phyloP scores from a whole-genome alignment of 176 grass and related monocot species.

The Triticum aestivum region IWGSC_CS_RefSeq_v2.1 NC_057809.1:211746281-211746780 shows the following conservation, averaged over 20 bases:
- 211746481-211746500: conserved; percentile 83
- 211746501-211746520: conserved; percentile 65
- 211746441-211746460: conserved; percentile 58
- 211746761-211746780: conserved; percentile 66
- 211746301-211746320: conserved; percentile 78
- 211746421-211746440: conserved; percentile 66
- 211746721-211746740: conserved; percentile 70
- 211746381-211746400: conserved; percentile 76
- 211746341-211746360: conserved; percentile 86
- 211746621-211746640: conserved; percentile 61
- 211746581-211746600: conserved; percentile 68
- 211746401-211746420: conserved; percentile 64
- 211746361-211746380: conserved; percentile 67
- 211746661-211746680: conserved; percentile 79
- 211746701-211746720: conserved; percentile 86
- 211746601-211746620: conserved; percentile 53
- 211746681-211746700: conserved; percentile 71
- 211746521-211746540: conserved; percentile 65
- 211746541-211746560: conserved; percentile 61
- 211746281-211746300: conserved; percentile 99
- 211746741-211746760: conserved; percentile 61
- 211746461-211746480: conserved; percentile 58
- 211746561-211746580: conserved; percentile 88
- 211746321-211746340: conserved; percentile 62
- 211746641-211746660: conserved; percentile 80